Evolutionary conservation across 768 basidiomycete genomes (phyloP).

Genomic region (Xerocomus brunneocitrinus): DNA sequence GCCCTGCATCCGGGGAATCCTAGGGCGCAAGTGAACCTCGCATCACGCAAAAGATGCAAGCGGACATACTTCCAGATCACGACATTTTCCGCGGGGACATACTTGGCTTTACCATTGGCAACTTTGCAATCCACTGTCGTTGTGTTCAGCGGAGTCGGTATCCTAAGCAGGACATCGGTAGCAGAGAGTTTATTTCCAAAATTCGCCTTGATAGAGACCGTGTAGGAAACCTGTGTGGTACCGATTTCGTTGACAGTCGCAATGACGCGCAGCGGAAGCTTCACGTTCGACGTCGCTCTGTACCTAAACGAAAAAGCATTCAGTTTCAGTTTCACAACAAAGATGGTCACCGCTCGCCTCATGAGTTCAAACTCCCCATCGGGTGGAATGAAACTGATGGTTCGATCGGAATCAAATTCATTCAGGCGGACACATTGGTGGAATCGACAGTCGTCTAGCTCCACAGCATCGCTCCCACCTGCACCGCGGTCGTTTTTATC

Average conservation of each 20-base stretch:
- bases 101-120: constrained; percentile 92
- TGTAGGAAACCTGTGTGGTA: constrained; percentile 87
- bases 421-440: constrained; percentile 96
- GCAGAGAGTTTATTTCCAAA: constrained; percentile 92
- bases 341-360: constrained; percentile 50
- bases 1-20: constrained; percentile 89
- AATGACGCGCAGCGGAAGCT: constrained; percentile 85
- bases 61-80: constrained; percentile 93
- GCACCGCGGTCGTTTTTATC: constrained; percentile 68
- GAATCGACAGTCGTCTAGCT: constrained; percentile 97
- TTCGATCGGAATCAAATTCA: constrained; percentile 90
- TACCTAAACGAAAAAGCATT: constrained; percentile 51
- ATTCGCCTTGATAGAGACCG: constrained; percentile 80
- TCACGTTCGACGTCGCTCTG: constrained; percentile 93
- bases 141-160: constrained; percentile 96
- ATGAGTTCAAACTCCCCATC: constrained; percentile 99
- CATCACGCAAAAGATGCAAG: not conserved
- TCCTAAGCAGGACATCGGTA: constrained; percentile 85
- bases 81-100: constrained; percentile 92
- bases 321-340: constrained; percentile 1
- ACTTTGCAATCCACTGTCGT: constrained; percentile 91
- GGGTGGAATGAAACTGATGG: constrained; percentile 96
- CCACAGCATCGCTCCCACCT: constrained; percentile 68
- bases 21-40: constrained; percentile 29
- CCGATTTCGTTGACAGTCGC: constrained; percentile 92